Percentiles rank a stretch among this genome's conserved stretches.
Evolutionary conservation across 768 basidiomycete species (phyloP).

Genomic region (Boletus sp.): DNA sequence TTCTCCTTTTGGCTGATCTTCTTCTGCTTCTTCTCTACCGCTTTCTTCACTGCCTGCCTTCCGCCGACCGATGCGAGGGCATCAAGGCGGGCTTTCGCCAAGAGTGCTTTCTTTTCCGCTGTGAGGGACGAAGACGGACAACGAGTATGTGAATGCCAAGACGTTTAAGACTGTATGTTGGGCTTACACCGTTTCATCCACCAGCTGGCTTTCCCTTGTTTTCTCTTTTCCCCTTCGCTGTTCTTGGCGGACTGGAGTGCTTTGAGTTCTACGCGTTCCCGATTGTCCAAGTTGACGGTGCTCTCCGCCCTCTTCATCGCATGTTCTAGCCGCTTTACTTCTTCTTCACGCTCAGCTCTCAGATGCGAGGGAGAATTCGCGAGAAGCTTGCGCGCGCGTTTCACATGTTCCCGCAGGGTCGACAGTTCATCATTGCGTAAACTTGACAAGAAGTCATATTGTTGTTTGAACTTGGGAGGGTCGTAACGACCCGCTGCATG

Average conservation of each 20-base stretch:
- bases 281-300: constrained; percentile 64
- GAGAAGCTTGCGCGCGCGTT: constrained; percentile 63
- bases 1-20: constrained; percentile 90
- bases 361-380: constrained; percentile 57
- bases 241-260: constrained; percentile 49
- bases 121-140: constrained; percentile 2
- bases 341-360: constrained; percentile 58
- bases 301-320: constrained; percentile 79
- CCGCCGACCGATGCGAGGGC: constrained; percentile 76
- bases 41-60: constrained; percentile 77
- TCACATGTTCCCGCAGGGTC: constrained; percentile 61
- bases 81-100: constrained; percentile 75
- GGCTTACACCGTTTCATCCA: constrained; percentile 76
- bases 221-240: constrained; percentile 56
- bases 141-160: constrained; percentile 1
- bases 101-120: constrained; percentile 77
- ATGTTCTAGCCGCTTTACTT: constrained; percentile 65
- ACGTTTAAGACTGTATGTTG: neutral
- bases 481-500: constrained; percentile 68
- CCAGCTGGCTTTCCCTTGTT: constrained; percentile 79
- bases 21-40: constrained; percentile 84
- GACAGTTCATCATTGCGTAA: constrained; percentile 62
- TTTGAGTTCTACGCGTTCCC: constrained; percentile 66
- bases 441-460: constrained; percentile 73
- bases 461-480: constrained; percentile 56